Percentiles rank a stretch among this genome's conserved stretches.
These are phyloP conservation scores for Paramecium biaurelia DNA, from an alignment of 73 alveolate species.

Conservation along the genomic window DNA sequence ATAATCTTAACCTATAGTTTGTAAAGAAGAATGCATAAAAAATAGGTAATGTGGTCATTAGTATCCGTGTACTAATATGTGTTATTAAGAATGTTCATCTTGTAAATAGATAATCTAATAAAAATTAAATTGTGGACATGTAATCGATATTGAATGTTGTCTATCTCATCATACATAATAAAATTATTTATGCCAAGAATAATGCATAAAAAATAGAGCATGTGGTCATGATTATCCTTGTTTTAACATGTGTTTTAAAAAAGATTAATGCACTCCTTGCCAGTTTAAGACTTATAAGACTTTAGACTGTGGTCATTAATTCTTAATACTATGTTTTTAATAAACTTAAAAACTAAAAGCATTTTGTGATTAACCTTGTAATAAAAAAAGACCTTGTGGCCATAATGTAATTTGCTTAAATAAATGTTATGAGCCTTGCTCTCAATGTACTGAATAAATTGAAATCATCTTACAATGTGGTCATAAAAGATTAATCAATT, in stretches of 20 bases:
- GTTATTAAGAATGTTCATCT: not conserved
- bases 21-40: not conserved
- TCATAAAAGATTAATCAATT: not conserved
- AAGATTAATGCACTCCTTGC: not conserved
- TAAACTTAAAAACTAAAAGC: not conserved
- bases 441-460: not conserved
- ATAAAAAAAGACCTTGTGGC: not conserved
- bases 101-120: not conserved
- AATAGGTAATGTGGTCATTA: not conserved
- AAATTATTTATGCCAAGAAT: not conserved
- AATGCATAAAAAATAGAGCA: not conserved
- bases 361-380: not conserved
- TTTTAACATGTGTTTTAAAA: not conserved
- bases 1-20: not conserved
- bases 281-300: not conserved
- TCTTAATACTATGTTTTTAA: not conserved
- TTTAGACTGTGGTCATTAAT: not conserved
- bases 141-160: not conserved
- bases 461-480: not conserved
- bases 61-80: not conserved
- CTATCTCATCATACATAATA: not conserved
- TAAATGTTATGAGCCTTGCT: not conserved
- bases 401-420: not conserved
- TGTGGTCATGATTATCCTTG: not conserved
- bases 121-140: not conserved